phyloP scores from a whole-genome alignment of 2,329 filamentous ascomycete genomes.

The Plenodomus tracheiphilus region DNA sequence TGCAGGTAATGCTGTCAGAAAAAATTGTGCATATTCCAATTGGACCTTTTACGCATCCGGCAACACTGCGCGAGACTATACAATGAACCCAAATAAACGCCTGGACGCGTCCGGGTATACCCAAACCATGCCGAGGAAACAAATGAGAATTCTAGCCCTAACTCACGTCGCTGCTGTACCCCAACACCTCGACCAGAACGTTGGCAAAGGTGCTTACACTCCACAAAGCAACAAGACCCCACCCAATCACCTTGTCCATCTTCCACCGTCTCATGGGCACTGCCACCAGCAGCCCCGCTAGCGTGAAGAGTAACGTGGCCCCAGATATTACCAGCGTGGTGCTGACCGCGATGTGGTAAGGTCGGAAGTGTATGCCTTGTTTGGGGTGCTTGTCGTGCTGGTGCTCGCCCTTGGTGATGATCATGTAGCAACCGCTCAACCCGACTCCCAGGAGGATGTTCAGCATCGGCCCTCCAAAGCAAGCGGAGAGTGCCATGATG shows the following conservation, averaged over 20 bases:
- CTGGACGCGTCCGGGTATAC: not conserved
- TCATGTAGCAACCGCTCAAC: constrained; percentile 88
- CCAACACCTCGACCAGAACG: constrained; percentile 72
- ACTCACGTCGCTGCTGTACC: constrained; percentile 37
- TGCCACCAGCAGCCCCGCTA: constrained; percentile 74
- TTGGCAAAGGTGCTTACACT: constrained; percentile 77
- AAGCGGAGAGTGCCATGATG: constrained; percentile 93
- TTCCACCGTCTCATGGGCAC: constrained; percentile 62
- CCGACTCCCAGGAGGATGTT: constrained; percentile 96
- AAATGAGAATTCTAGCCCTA: constrained; percentile 4
- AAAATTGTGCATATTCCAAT: not conserved
- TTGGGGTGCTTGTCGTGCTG: constrained; percentile 69
- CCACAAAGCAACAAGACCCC: constrained; percentile 80
- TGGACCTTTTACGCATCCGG: not conserved
- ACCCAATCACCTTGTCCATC: constrained; percentile 63
- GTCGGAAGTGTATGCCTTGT: constrained; percentile 66
- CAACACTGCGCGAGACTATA: not conserved
- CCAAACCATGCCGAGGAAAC: not conserved
- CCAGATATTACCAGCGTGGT: constrained; percentile 84
- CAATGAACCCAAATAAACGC: not conserved
- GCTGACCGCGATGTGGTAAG: constrained; percentile 82
- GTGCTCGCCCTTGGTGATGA: constrained; percentile 68
- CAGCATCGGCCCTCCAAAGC: constrained; percentile 97
- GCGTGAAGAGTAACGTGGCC: constrained; percentile 77
- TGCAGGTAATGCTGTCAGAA: not conserved